Conservation (phyloP, 257 asterid species). For the Lycium barbarum region DNA sequence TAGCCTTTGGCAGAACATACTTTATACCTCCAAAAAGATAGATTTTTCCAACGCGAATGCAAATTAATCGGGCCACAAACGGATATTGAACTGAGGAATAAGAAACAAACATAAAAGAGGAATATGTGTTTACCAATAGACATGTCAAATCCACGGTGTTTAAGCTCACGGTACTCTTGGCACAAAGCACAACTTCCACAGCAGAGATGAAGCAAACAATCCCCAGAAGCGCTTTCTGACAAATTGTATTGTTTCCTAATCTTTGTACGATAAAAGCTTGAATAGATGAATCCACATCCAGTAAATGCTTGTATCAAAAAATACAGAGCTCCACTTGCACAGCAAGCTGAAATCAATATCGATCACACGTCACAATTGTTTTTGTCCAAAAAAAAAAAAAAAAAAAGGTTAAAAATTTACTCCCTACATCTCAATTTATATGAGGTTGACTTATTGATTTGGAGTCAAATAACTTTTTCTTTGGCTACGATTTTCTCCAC, state of each 20-base stretch:
- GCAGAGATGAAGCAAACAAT: slow-evolving; percentile 39
- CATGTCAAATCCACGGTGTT: slow-evolving; percentile 39
- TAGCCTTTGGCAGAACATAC: too few species aligned
- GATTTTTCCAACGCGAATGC: too few species aligned
- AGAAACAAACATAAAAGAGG: too few species aligned
- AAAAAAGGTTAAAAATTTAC: too few species aligned
- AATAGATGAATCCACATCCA: slow-evolving; percentile 37
- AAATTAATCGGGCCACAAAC: too few species aligned
- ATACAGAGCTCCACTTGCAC: slow-evolving; percentile 33
- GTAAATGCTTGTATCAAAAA: background rate
- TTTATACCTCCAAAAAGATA: too few species aligned
- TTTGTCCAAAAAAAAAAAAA: background rate
- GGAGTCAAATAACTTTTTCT: too few species aligned
- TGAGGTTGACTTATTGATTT: too few species aligned
- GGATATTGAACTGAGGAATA: background rate
- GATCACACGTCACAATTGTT: too few species aligned
- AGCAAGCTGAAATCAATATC: slow-evolving; percentile 30
- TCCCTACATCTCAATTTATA: too few species aligned
- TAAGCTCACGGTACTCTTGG: slow-evolving; percentile 45
- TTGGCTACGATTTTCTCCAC: too few species aligned
- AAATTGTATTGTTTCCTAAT: slow-evolving; percentile 34
- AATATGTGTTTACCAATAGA: background rate
- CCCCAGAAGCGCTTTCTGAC: slow-evolving; percentile 32
- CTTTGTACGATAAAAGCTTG: slow-evolving; percentile 37
- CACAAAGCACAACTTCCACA: slow-evolving; percentile 43